phyloP scores from a whole-genome alignment of 306 rosid species.

The Cucurbita pepo region DNA sequence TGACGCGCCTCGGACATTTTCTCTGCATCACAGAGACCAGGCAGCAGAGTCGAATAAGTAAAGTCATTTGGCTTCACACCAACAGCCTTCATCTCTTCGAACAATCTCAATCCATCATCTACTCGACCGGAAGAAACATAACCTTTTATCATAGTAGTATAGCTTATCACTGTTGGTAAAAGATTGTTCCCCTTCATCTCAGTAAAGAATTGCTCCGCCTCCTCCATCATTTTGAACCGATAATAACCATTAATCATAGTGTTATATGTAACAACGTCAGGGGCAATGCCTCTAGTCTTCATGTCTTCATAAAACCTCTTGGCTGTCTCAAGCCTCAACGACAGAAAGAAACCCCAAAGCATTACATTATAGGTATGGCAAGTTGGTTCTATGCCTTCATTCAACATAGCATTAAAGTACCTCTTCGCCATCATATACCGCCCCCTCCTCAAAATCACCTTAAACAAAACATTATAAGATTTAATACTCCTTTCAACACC shows the following conservation, averaged over 20 bases:
- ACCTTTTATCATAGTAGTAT: conserved; percentile 72
- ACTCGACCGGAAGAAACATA: conserved; percentile 42
- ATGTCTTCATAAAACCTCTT: conserved; percentile 64
- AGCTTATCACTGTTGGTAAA: conserved; percentile 60
- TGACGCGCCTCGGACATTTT: conserved; percentile 37
- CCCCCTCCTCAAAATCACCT: conserved; percentile 57
- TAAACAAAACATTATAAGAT: conserved; percentile 60
- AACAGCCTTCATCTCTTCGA: conserved; percentile 56
- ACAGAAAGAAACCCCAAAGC: conserved; percentile 83
- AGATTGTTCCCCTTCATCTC: conserved; percentile 69
- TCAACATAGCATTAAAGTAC: conserved; percentile 63
- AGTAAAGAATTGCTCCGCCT: conserved; percentile 55
- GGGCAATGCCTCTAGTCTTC: conserved; percentile 42
- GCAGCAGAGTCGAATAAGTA: conserved; percentile 58
- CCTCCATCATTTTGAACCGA: conserved; percentile 67
- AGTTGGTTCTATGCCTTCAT: conserved; percentile 73
- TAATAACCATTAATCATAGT: conserved; percentile 65
- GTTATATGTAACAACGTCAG: conserved; percentile 67
- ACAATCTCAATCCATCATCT: conserved; percentile 40
- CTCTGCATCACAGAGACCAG: conserved; percentile 62
- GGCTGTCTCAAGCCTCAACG: conserved; percentile 67
- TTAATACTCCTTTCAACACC: conserved; percentile 43
- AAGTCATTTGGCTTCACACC: conserved; percentile 67
- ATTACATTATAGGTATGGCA: conserved; percentile 57
- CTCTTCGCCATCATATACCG: conserved; percentile 87